Evolutionary conservation across 73 alveolate species (phyloP).

Genomic region (Blepharisma stoltei): DNA sequence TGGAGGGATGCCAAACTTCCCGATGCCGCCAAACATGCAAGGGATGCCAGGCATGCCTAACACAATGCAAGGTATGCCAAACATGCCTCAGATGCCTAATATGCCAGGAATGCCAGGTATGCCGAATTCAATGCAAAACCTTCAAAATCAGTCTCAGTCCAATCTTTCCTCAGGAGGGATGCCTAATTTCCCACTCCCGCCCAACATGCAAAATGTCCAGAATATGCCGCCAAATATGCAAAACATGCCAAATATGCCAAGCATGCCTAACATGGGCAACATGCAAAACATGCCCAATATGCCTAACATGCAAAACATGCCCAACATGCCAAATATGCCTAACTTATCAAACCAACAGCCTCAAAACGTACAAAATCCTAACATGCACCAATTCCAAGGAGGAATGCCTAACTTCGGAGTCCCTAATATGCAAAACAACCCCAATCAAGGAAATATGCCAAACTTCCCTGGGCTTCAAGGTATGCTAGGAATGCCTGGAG

Average conservation of each 20-base stretch:
- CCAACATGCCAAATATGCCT: conserved; percentile 18
- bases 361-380: background rate
- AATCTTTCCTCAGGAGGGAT: background rate
- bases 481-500: conserved; percentile 7
- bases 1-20: background rate
- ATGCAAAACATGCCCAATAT: conserved; percentile 24
- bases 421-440: conserved; percentile 20
- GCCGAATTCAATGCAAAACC: conserved; percentile 11
- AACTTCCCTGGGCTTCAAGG: background rate
- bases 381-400: background rate
- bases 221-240: conserved; percentile 27
- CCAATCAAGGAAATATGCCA: conserved; percentile 8
- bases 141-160: conserved; percentile 3
- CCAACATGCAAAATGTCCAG: background rate
- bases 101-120: conserved; percentile 25
- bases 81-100: conserved; percentile 3
- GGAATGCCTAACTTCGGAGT: too few relatives aligned
- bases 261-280: conserved; percentile 33
- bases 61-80: conserved; percentile 17
- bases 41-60: conserved; percentile 11
- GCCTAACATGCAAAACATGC: conserved; percentile 30
- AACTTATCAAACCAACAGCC: too few relatives aligned
- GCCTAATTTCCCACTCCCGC: background rate
- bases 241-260: conserved; percentile 28
- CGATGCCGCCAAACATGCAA: conserved; percentile 17